Conservation (phyloP, 805 yeast genomes). For the Cyberlindnera xishuangbannaensis region DNA sequence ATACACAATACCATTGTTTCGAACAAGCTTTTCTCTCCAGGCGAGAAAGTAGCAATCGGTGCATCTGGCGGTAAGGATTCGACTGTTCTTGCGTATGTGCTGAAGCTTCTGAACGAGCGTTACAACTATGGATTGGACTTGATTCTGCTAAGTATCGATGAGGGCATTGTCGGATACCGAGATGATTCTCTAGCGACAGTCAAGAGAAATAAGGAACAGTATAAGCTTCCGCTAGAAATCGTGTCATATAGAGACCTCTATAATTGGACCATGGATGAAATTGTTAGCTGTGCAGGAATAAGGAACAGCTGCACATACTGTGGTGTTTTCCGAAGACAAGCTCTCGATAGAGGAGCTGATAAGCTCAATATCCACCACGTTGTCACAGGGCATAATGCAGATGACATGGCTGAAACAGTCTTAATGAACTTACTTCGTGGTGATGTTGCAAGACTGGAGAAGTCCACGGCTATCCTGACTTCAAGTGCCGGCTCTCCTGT, state of each 20-base stretch:
- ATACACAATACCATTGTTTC: slow-evolving; percentile 82
- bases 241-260: slow-evolving; percentile 85
- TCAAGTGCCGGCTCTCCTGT: slow-evolving; percentile 81
- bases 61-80: slow-evolving; percentile 99
- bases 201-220: slow-evolving; percentile 84
- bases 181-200: slow-evolving; percentile 98
- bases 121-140: slow-evolving; percentile 83
- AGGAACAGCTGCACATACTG: slow-evolving; percentile 96
- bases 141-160: slow-evolving; percentile 83
- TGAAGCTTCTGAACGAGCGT: slow-evolving; percentile 83
- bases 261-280: slow-evolving; percentile 98
- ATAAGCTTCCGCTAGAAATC: slow-evolving; percentile 70
- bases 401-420: slow-evolving; percentile 98
- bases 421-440: slow-evolving; percentile 92
- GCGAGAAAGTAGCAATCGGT: slow-evolving; percentile 93
- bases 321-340: slow-evolving; percentile 95
- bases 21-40: slow-evolving; percentile 63
- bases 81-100: slow-evolving; percentile 84
- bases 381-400: slow-evolving; percentile 98
- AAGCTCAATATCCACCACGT: slow-evolving; percentile 82
- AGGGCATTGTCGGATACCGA: slow-evolving; percentile 94
- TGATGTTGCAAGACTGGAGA: slow-evolving; percentile 89
- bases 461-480: slow-evolving; percentile 82
- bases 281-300: slow-evolving; percentile 90
- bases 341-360: slow-evolving; percentile 92